A percentile compares a stretch with the other conserved stretches of the same genome.
Conservation (phyloP, 1,139 yeast genomes). For the Pichia sp. region DNA sequence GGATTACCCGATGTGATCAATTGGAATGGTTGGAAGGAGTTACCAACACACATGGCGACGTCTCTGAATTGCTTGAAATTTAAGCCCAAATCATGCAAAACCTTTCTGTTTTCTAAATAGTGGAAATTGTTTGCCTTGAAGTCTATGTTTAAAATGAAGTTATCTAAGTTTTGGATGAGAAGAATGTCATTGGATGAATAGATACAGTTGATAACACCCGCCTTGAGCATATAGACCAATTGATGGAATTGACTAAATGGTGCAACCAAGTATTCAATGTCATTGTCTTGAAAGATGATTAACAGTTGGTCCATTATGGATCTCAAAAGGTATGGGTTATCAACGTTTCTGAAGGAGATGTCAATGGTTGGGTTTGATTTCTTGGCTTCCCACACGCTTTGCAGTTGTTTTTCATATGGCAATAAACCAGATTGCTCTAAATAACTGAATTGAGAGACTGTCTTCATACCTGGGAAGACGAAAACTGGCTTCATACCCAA, state of each 20-base stretch:
- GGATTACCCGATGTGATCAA: not conserved
- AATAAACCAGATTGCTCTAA: slow-evolving; percentile 40
- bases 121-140: slow-evolving; percentile 59
- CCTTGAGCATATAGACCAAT: slow-evolving; percentile 62
- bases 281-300: slow-evolving; percentile 52
- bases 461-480: slow-evolving; percentile 43
- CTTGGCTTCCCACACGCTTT: slow-evolving; percentile 43
- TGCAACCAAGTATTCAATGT: slow-evolving; percentile 68
- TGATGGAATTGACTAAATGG: slow-evolving; percentile 87
- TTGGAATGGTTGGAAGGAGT: slow-evolving; percentile 61
- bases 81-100: slow-evolving; percentile 60
- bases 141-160: slow-evolving; percentile 72
- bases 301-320: slow-evolving; percentile 58
- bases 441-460: slow-evolving; percentile 27
- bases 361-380: slow-evolving; percentile 14
- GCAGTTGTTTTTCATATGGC: slow-evolving; percentile 46
- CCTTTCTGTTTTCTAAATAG: slow-evolving; percentile 58
- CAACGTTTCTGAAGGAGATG: slow-evolving; percentile 39
- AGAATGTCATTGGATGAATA: slow-evolving; percentile 85
- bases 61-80: slow-evolving; percentile 70
- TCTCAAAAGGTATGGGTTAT: slow-evolving; percentile 47
- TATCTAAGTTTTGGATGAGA: slow-evolving; percentile 58
- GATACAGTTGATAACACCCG: slow-evolving; percentile 63
- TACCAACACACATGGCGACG: slow-evolving; percentile 74
- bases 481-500: slow-evolving; percentile 72